Base-by-base conservation (phyloP, 768 basidiomycete species). In the Suillus brevipes region DNA sequence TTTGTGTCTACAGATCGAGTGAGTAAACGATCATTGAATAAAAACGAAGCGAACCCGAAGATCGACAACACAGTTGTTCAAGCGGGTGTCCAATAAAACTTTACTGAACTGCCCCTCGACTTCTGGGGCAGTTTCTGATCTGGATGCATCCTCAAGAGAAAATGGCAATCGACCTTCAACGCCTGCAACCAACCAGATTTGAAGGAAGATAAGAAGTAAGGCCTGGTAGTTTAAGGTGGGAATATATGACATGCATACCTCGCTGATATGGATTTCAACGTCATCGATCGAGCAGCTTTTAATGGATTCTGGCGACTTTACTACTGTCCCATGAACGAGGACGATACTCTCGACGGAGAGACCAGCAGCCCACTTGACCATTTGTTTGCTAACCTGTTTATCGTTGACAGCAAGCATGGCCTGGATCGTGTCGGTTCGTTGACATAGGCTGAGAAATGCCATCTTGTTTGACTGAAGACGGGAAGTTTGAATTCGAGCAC, bases 401-500 rank as follows among this genome's bases (percentile, higher is more conserved):
- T 87, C 84, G 12, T 89, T 80, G 28, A 91, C 86, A 57, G 82
- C 78, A 66, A 97, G 81, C 47, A 99, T 80, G 42, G 91, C 95
- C 75, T 99, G 97, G 10, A 99, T 88, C 63, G 96, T 84, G 73
- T 90, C 84, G 16, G 85, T 89, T 70, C 92, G 86, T 77, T 99
- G 97, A 65, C 97, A 91, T 63, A 99, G 84, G 73, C 89, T 89
- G 61, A 99, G 79, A 79, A 99, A 99, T 60, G 92, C 92, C 88
- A 98, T 95, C 81, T 95, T 99, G 79, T 87, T 92, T 69, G 93
- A 95, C 76, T 97, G 94, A 0, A 92, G 91, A 62, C 97, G 89
- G 34, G 91, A 90, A 18, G 91, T 95, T 75, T 97, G 94, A 52
- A 99, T 83, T 63, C 97, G 88, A 14, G 95, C 95, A 68, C 97